Conservation (phyloP, 345 rosid species). For the Eucalyptus polybractea region DNA sequence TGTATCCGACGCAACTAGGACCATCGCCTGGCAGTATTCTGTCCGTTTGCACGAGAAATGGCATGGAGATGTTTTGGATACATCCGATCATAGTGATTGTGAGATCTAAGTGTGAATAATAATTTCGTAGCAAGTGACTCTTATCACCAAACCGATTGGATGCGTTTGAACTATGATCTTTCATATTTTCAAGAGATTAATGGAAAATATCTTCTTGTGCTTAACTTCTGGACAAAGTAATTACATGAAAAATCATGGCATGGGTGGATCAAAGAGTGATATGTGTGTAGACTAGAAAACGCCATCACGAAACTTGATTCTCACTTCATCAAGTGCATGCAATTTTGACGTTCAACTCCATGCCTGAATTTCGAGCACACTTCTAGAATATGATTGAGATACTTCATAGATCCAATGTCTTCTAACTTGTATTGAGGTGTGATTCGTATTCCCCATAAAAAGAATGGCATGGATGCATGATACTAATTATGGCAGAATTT, state of each 20-base stretch:
- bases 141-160: too few species aligned
- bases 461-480: too few species aligned
- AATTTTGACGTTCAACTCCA: not conserved
- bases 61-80: too few species aligned
- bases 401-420: not conserved
- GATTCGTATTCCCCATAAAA: too few species aligned
- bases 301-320: not conserved
- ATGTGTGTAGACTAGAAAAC: not conserved
- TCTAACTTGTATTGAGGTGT: too few species aligned
- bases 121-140: not conserved
- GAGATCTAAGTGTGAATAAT: not conserved
- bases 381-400: not conserved
- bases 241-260: not conserved
- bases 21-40: too few species aligned
- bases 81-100: not conserved
- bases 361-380: not conserved
- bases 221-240: not conserved
- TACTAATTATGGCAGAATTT: too few species aligned
- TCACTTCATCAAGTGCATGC: not conserved
- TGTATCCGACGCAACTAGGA: not conserved
- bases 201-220: not conserved
- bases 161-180: too few species aligned
- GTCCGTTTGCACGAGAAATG: not conserved
- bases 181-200: not conserved
- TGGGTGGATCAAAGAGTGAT: not conserved